Percentiles rank a stretch among this genome's conserved stretches.
These are phyloP conservation scores for Chalara sp. DNA, from an alignment of 2,329 filamentous ascomycete genomes.

Conservation along the genomic window DNA sequence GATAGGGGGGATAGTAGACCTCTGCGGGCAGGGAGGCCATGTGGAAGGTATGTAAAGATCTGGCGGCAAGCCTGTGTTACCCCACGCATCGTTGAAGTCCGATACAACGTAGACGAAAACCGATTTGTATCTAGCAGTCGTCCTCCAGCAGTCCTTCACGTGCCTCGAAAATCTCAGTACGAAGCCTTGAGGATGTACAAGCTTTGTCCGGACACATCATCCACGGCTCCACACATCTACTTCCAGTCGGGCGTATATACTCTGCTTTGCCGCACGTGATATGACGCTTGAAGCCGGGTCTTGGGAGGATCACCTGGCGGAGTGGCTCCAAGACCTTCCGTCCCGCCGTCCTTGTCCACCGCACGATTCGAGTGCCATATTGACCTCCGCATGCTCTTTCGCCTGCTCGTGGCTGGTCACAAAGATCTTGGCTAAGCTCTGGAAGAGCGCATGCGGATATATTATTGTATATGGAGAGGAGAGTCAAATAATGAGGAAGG, in stretches of 20 bases:
- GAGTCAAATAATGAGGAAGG: too few species aligned
- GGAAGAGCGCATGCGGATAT: too few species aligned
- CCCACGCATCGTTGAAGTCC: neutral
- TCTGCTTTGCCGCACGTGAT: neutral
- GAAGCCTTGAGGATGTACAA: neutral
- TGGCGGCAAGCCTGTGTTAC: neutral
- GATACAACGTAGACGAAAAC: neutral
- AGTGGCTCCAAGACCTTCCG: neutral
- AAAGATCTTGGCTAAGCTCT: too few species aligned
- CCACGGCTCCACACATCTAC: neutral
- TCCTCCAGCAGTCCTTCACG: neutral
- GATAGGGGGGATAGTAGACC: too few species aligned
- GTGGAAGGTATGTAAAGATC: too few species aligned
- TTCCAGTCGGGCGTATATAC: neutral
- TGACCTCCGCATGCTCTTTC: too few species aligned
- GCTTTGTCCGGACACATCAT: neutral
- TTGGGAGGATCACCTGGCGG: neutral
- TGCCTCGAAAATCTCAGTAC: neutral
- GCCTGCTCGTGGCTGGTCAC: too few species aligned
- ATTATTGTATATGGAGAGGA: too few species aligned
- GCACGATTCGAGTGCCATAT: too few species aligned
- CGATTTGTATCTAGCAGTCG: neutral
- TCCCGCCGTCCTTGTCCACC: too few species aligned
- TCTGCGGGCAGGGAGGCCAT: too few species aligned
- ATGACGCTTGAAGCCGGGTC: neutral